Percentiles rank a stretch among this genome's conserved stretches.
Evolutionary conservation across 768 basidiomycete genomes (phyloP).

Genomic region (Hypholoma sublateritium): DNA sequence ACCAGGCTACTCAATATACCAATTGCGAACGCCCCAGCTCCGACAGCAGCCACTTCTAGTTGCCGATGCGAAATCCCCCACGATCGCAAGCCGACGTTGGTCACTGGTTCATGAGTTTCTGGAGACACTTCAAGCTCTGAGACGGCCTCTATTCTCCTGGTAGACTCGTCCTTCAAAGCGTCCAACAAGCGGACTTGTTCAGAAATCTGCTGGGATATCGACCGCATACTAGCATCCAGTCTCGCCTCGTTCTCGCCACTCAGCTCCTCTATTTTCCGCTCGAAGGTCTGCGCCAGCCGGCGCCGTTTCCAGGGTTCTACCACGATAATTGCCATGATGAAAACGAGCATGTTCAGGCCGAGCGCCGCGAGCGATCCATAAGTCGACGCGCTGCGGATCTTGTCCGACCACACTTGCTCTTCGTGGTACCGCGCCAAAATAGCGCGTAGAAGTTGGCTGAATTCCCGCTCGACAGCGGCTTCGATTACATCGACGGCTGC

Average conservation of each 20-base stretch:
- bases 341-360: conserved; percentile 86
- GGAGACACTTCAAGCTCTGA: not conserved
- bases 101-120: not conserved
- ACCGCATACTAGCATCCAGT: conserved; percentile 47
- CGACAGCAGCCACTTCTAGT: conserved; percentile 31
- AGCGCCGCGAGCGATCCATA: conserved; percentile 88
- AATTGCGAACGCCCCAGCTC: conserved; percentile 34
- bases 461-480: conserved; percentile 80
- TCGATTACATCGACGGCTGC: conserved; percentile 67
- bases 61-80: conserved; percentile 20
- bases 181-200: conserved; percentile 40
- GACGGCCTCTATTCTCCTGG: conserved; percentile 8
- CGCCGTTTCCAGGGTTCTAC: conserved; percentile 98
- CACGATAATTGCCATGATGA: conserved; percentile 83
- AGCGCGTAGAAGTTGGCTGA: conserved; percentile 81
- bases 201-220: conserved; percentile 47
- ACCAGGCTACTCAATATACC: conserved; percentile 33
- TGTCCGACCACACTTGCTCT: conserved; percentile 99
- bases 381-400: conserved; percentile 93
- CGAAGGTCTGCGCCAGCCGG: conserved; percentile 84
- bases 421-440: conserved; percentile 96
- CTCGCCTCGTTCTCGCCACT: conserved; percentile 50
- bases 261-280: conserved; percentile 75
- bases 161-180: conserved; percentile 24
- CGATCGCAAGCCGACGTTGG: not conserved